A percentile compares a stretch with the other conserved stretches of the same genome.
phyloP scores from a whole-genome alignment of 176 grass and related monocot genomes.

The Ananas comosus region DNA sequence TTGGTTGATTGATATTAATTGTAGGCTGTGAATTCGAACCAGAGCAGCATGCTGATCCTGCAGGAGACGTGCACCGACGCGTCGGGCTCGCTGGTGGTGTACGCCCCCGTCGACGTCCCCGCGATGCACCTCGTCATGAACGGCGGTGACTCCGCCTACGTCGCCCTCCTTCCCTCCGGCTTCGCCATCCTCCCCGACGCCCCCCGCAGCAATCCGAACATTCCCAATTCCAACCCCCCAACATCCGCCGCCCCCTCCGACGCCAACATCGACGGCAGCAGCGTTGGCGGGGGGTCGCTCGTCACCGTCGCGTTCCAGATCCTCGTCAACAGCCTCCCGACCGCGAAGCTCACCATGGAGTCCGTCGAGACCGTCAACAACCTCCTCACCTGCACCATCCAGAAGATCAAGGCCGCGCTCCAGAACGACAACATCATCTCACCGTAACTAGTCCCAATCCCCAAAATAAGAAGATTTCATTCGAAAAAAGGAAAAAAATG shows the following conservation, averaged over 20 bases:
- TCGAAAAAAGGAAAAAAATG: neutral
- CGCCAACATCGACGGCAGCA: neutral
- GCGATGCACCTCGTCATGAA: constrained; percentile 15
- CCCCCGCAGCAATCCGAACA: no score
- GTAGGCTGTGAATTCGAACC: constrained; percentile 33
- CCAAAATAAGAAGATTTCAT: neutral
- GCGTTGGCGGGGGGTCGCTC: constrained; percentile 13
- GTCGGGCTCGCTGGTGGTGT: constrained; percentile 26
- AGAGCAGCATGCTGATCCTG: constrained; percentile 29
- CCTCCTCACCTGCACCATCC: constrained; percentile 38
- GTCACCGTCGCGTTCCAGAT: constrained; percentile 27
- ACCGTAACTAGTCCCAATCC: constrained; percentile 19
- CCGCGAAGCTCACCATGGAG: constrained; percentile 36
- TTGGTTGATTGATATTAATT: neutral
- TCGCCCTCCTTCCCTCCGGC: constrained; percentile 34
- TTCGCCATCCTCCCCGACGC: constrained; percentile 38
- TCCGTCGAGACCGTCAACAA: constrained; percentile 25
- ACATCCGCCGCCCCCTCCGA: neutral
- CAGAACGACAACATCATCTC: constrained; percentile 30
- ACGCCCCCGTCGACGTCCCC: constrained; percentile 12
- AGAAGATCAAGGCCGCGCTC: constrained; percentile 66
- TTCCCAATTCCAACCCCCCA: neutral
- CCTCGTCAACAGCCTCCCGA: constrained; percentile 49
- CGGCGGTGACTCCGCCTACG: constrained; percentile 19
- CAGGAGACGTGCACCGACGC: constrained; percentile 24